Base-by-base conservation (phyloP, 2,329 filamentous ascomycete genomes). In the Penicillium nordicum region DNA sequence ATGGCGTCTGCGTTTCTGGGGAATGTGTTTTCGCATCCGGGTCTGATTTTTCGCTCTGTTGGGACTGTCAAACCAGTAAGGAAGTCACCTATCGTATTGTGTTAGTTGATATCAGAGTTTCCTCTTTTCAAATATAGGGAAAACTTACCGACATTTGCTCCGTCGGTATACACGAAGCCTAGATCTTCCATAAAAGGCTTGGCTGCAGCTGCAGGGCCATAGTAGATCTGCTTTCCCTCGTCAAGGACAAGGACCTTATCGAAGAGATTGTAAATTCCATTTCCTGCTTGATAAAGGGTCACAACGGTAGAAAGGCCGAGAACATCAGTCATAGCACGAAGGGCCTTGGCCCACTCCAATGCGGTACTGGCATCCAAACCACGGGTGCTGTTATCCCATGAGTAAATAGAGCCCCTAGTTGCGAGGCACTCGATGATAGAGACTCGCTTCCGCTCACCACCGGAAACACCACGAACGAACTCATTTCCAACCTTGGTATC, bases 1-100 rank as follows among this genome's bases (percentile, higher is more conserved):
- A 88, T 76, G 11, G 59, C 57, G 3, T 71, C 67, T 2, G 76
- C 72, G 21, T 68, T 78, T 36, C 76, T 68, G 7, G 78, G 78
- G 58, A 79, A 77, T 10, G 65, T 68, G 23, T 71, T 59, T 57
- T 79, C 74, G 41, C 67, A 77, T 1, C 74, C 78, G 5, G 71
- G 65, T 10, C 65, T 70, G 45, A 79, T 74, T n/a, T 70, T 65
- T 37, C 78, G 69, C 59, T 80, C 78, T 0, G 76, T 78, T 1
- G 77, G 77, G 16, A 86, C 84, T 1, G 83, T 86, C n/a, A 86
- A 79, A 60, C 84, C 84, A 3, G 86, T 88, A 16, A 88, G 69
- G 69, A 78, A 89, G 63, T 89, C 87, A 5, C 81, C 84, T 3
- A 83, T 78, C 3, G 21, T 23, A 27, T 6, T 8, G 7, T 23